Evolutionary conservation across 1,139 yeast genomes (phyloP).

Genomic region (Suhomyces bolitotheri): DNA sequence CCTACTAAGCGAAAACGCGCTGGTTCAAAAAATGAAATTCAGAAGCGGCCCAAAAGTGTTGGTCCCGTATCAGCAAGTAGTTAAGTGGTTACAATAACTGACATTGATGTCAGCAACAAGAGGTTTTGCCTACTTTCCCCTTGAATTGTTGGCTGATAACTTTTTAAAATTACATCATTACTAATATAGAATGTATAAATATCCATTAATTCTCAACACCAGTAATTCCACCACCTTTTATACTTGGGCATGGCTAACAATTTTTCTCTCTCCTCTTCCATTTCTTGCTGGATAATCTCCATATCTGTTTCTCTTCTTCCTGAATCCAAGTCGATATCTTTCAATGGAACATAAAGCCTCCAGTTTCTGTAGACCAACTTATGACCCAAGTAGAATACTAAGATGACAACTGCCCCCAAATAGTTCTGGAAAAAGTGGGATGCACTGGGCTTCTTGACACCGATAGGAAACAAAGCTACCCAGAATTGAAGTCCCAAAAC

Average conservation of each 20-base stretch:
- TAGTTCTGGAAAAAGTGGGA: constrained; percentile 39
- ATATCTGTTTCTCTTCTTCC: constrained; percentile 34
- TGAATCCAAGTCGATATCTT: constrained; percentile 36
- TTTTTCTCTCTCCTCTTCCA: constrained; percentile 20
- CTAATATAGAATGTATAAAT: too few species aligned
- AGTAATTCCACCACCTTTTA: constrained; percentile 19
- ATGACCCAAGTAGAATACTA: constrained; percentile 36
- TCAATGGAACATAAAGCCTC: constrained; percentile 27
- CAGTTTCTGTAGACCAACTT: constrained; percentile 36
- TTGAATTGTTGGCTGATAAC: too few species aligned
- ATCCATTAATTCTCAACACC: constrained; percentile 17
- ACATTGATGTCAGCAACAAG: too few species aligned
- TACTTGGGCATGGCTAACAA: constrained; percentile 17
- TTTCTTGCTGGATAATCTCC: constrained; percentile 27
- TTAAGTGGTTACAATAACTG: neutral
- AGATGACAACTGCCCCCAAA: constrained; percentile 36
- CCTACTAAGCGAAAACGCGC: constrained; percentile 31
- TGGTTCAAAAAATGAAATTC: neutral
- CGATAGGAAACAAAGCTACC: constrained; percentile 40
- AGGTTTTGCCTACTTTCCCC: too few species aligned
- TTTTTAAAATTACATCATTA: too few species aligned
- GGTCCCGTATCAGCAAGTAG: neutral
- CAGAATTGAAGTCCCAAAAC: constrained; percentile 40
- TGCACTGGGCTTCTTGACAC: constrained; percentile 28
- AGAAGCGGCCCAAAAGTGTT: constrained; percentile 1